phyloP scores from a whole-genome alignment of 2,329 filamentous ascomycete species.

The Neonectria coccinea region DNA sequence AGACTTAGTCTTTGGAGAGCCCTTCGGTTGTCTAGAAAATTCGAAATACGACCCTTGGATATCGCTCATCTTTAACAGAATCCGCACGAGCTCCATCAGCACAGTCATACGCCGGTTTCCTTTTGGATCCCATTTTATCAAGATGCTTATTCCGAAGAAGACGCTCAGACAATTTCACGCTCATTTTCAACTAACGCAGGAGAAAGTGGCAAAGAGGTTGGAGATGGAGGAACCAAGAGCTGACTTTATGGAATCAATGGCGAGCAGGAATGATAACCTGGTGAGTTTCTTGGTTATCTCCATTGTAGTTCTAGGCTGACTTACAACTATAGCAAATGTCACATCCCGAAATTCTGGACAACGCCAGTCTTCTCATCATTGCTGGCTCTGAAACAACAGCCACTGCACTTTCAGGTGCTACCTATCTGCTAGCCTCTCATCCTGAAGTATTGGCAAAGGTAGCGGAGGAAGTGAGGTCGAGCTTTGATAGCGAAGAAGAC shows the following conservation, averaged over 20 bases:
- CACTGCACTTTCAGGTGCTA: constrained; percentile 44
- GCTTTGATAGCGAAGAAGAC: constrained; percentile 25
- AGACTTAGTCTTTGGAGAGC: constrained; percentile 45
- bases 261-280: neutral
- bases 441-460: constrained; percentile 48
- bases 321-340: neutral
- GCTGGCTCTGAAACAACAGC: constrained; percentile 51
- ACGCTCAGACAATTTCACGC: neutral
- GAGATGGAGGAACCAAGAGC: neutral
- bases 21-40: constrained; percentile 41
- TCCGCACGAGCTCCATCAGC: neutral
- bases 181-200: neutral
- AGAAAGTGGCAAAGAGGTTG: neutral
- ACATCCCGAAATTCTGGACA: neutral
- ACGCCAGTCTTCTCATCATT: constrained; percentile 38
- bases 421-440: constrained; percentile 47
- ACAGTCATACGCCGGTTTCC: neutral
- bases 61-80: constrained; percentile 31
- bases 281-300: constrained; percentile 1
- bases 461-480: constrained; percentile 47
- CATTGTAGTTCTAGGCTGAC: neutral
- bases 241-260: neutral
- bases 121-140: neutral
- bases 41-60: constrained; percentile 42
- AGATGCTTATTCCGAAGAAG: neutral